Base-by-base conservation (phyloP, 106 monocot species). In the Chionographis japonica region DNA sequence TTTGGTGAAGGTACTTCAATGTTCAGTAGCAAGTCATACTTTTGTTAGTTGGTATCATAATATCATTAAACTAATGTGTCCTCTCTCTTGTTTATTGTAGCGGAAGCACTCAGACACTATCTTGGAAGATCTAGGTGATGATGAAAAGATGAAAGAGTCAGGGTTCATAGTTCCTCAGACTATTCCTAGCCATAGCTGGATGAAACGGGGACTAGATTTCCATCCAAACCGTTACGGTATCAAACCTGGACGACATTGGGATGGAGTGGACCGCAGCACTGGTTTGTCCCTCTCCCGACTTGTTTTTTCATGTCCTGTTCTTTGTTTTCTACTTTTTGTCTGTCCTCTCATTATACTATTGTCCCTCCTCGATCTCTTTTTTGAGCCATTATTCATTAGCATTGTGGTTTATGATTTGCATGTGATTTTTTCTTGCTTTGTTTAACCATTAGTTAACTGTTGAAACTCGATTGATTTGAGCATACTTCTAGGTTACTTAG, bases 61-160 rank as follows among this genome's bases (percentile, higher is more conserved):
- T 4, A n/a, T 70, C 56, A 58, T 50, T 71, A 63, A 52, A 11
- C 51, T 66, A 39, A 62, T 50, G 37, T 40, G 11, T 37, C 61
- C 57, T 50, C 20, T 37, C 18, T 62, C 65, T 56, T 54, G 62
- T 71, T 17, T 57, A 4, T 66, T 79, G 61, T 65, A 92, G 83
- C 63, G 62, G 57, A 92, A 85, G 54, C 75, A 78, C 12, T 61
- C 78, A 17, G 86, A 84, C 15, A 56, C 62, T 60, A 43, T 78
- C 62, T 69, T 97, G 39, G 92, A 92, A 81, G 97, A 97, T 85
- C 64, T 97, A 41, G 86, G 92, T 68, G 79, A 65, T 37, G 68
- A 92, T 80, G 97, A 92, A 66, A 89, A 85, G 79, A 97, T 97
- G 92, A 92, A 87, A 79, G 97, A 92, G 19, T 97, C 97, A 43